Conservation (phyloP, 331 rosid species). For the Erythrophleum ivorense region DNA sequence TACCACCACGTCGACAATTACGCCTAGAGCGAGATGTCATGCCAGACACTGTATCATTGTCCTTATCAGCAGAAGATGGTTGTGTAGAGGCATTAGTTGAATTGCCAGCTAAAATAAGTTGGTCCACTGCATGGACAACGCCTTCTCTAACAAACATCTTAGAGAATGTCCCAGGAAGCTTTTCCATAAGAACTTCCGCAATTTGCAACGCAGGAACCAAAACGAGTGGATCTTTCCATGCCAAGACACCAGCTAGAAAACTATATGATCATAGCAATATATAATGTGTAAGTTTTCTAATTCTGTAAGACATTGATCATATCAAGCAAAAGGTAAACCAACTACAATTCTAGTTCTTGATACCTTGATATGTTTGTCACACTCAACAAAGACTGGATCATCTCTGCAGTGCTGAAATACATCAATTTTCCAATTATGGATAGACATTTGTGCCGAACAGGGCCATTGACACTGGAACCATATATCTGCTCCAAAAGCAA, state of each 20-base stretch:
- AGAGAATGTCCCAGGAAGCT: conserved; percentile 84
- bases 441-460: conserved; percentile 94
- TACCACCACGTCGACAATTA: conserved; percentile 79
- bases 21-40: conserved; percentile 87
- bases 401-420: conserved; percentile 95
- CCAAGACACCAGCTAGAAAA: conserved; percentile 94
- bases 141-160: conserved; percentile 97
- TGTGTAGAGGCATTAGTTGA: conserved; percentile 59
- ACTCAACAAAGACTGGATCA: conserved; percentile 85
- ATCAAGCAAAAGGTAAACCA: conserved; percentile 28
- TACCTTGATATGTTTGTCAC: conserved; percentile 94
- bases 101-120: conserved; percentile 73
- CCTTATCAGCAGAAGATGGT: conserved; percentile 75
- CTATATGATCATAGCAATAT: conserved; percentile 56
- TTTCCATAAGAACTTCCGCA: conserved; percentile 97
- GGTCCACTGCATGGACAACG: conserved; percentile 97
- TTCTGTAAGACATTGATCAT: conserved; percentile 6
- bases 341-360: conserved; percentile 19
- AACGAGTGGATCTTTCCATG: conserved; percentile 98
- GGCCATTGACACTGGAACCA: conserved; percentile 97
- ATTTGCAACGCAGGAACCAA: conserved; percentile 93
- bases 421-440: conserved; percentile 92
- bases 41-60: conserved; percentile 68
- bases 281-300: conserved; percentile 35
- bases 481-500: conserved; percentile 67